Conservation (phyloP, 139 green algal genomes). For the Tetraselmis chui region DNA sequence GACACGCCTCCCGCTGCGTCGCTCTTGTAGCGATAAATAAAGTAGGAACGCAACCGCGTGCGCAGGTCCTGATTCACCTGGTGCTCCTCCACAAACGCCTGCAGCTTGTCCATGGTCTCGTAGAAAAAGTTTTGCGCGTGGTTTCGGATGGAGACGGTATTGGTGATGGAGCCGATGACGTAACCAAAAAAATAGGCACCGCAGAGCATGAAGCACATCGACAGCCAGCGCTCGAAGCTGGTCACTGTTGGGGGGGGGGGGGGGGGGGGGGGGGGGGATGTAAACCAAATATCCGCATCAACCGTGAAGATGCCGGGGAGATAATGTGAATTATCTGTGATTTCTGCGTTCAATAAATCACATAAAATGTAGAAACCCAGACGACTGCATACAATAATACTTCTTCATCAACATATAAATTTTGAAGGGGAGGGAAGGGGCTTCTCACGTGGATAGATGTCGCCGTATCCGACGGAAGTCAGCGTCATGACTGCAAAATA, state of each 20-base stretch:
- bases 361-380: no score
- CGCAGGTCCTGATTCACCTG: not conserved
- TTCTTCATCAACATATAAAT: no score
- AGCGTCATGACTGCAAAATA: not conserved
- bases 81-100: not conserved
- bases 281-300: no score
- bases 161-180: not conserved
- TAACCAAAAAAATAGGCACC: not conserved
- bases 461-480: not conserved
- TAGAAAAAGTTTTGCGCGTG: not conserved
- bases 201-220: not conserved
- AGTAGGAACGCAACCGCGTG: not conserved
- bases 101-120: not conserved
- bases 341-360: no score
- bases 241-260: not conserved
- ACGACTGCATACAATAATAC: no score
- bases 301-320: no score
- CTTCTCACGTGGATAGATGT: not conserved
- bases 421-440: no score
- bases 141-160: not conserved
- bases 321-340: no score
- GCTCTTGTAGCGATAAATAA: not conserved
- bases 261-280: no score
- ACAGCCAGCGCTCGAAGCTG: not conserved
- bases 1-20: not conserved